phyloP scores from a whole-genome alignment of 768 basidiomycete genomes.

The Leucogyrophana mollusca region DNA sequence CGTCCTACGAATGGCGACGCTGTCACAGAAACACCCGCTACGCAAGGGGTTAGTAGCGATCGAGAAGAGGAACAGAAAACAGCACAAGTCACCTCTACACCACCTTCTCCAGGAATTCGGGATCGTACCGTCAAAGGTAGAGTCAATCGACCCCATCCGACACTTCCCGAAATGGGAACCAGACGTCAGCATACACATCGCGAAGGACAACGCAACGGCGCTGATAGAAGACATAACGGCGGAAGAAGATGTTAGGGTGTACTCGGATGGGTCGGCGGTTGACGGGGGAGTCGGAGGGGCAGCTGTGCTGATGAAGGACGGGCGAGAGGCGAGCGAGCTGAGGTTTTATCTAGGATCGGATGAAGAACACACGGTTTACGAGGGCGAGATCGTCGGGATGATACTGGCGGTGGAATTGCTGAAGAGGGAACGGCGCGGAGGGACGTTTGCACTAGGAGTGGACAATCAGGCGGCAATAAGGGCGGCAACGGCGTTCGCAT shows the following conservation, averaged over 20 bases:
- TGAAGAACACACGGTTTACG: constrained; percentile 25
- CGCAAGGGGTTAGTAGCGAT: constrained; percentile 5
- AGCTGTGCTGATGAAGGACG: constrained; percentile 20
- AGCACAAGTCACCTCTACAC: constrained; percentile 20
- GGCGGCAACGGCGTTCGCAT: not conserved
- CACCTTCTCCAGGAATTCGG: constrained; percentile 12
- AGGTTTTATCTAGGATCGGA: constrained; percentile 18
- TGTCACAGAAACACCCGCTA: constrained; percentile 18
- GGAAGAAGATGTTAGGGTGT: constrained; percentile 9
- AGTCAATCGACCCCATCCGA: constrained; percentile 14
- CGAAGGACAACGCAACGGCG: constrained; percentile 5
- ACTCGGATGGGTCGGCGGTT: constrained; percentile 28
- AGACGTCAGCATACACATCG: not conserved
- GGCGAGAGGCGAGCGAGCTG: not conserved
- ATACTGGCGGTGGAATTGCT: constrained; percentile 26
- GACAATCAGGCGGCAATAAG: constrained; percentile 12
- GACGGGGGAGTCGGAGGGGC: constrained; percentile 27
- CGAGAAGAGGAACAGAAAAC: constrained; percentile 3
- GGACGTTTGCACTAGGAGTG: not conserved
- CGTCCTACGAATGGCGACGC: constrained; percentile 7
- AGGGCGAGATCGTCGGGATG: constrained; percentile 29
- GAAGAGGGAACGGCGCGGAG: not conserved
- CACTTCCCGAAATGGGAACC: constrained; percentile 10
- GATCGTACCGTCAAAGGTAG: constrained; percentile 7
- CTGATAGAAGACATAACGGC: not conserved